A percentile compares a stretch with the other conserved stretches of the same genome.
Evolutionary conservation across 768 basidiomycete species (phyloP).

Genomic region (Pleurotus ostreatus): DNA sequence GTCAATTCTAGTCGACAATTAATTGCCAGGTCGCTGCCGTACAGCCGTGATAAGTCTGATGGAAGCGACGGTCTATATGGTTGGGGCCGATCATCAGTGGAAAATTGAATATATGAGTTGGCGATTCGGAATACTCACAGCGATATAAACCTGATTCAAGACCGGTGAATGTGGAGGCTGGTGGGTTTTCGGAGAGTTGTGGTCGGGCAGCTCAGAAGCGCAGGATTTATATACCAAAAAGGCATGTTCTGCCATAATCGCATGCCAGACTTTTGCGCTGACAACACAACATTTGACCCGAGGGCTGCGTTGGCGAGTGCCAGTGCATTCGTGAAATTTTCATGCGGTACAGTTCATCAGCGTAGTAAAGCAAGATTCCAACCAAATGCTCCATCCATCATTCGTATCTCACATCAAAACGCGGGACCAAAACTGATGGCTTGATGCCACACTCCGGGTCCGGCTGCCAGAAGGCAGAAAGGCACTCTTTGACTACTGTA

Average conservation of each 20-base stretch:
- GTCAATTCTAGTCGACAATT: not conserved
- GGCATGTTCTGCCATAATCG: not conserved
- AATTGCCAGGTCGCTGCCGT: not conserved
- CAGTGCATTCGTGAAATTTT: too few relatives aligned
- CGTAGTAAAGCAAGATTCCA: slow-evolving; percentile 1
- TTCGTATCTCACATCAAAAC: too few relatives aligned
- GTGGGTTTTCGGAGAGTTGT: not conserved
- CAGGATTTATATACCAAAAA: not conserved
- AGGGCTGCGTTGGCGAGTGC: not conserved
- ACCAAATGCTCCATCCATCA: too few relatives aligned
- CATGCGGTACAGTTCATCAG: not conserved
- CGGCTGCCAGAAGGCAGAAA: too few relatives aligned
- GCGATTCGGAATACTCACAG: not conserved
- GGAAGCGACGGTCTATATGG: not conserved
- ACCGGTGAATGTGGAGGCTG: not conserved
- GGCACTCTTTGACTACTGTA: too few relatives aligned
- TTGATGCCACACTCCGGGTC: too few relatives aligned
- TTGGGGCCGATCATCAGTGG: slow-evolving; percentile 1
- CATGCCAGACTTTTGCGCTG: not conserved
- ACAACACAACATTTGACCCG: not conserved
- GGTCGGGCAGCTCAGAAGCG: not conserved
- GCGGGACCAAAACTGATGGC: too few relatives aligned
- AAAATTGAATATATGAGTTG: not conserved
- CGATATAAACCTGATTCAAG: not conserved
- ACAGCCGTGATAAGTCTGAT: slow-evolving; percentile 1